Conservation (phyloP, 257 asterid genomes). For the Solanum habrochaites region DNA sequence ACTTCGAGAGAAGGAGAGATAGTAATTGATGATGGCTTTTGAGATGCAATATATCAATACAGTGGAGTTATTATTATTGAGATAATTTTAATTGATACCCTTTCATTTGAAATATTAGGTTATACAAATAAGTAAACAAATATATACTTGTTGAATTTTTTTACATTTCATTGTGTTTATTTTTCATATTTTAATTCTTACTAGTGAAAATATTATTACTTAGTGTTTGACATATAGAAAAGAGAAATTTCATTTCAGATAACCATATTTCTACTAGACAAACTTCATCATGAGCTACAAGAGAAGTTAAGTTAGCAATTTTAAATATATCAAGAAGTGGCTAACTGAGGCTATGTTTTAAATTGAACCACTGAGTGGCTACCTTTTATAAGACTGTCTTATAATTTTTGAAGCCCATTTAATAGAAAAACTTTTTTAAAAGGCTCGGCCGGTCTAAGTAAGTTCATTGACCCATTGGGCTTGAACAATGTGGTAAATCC, state of each 20-base stretch:
- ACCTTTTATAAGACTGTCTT: not conserved
- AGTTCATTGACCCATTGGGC: not conserved
- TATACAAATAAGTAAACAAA: not conserved
- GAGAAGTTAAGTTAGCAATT: not conserved
- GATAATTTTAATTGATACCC: not conserved
- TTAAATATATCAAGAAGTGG: not conserved
- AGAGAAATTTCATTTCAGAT: too few species aligned
- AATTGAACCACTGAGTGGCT: not conserved
- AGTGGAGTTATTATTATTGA: not conserved
- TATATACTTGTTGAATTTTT: not conserved
- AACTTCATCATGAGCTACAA: not conserved
- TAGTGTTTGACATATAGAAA: not conserved
- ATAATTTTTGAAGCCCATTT: not conserved
- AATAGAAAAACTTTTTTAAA: not conserved
- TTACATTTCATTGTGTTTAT: too few species aligned
- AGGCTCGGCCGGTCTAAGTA: not conserved
- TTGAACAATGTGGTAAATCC: not conserved
- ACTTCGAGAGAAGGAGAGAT: not conserved
- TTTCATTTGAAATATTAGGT: not conserved
- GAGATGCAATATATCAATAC: not conserved
- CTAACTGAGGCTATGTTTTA: not conserved
- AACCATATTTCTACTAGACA: not conserved
- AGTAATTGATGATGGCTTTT: not conserved
- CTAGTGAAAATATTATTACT: not conserved
- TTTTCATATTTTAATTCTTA: too few species aligned